Base-by-base conservation (phyloP, 495 filamentous ascomycete species). In the Penicillium parvum region DNA sequence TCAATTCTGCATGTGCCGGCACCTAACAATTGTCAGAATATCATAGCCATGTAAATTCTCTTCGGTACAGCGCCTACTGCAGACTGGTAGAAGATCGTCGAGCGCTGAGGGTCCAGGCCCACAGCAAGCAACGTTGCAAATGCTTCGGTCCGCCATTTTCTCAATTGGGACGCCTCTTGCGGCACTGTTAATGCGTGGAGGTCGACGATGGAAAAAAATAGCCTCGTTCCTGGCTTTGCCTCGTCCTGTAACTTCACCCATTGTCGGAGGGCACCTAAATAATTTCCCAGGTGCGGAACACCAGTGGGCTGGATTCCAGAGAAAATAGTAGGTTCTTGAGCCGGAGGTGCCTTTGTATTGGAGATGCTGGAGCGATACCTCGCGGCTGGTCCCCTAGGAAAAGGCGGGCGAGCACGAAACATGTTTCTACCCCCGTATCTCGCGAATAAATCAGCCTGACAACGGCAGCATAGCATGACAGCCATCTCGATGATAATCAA, bases 271-370 rank as follows among this genome's bases (percentile, higher is more conserved):
- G 92, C 94, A 9, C 92, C 92, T 7, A 96, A 75, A 60, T 97
- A 97, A 64, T 98, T 98, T 10, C 92, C 92, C 22, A 98, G 71
- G 60, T 97, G 94, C n/a, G 92, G 94, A 7, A 95, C 68, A 4
- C 90, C 92, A 4, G 92, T 97, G 12, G 92, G 94, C 56, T 98
- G 92, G 48, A 98, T 97, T 20, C 89, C 92, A 7, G 94, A 97
- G 72, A 97, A 97, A 47, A 98, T 59, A 9, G 59, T 51, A 15
- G 49, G 56, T 10, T 53, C 46, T 15, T 45, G 37, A 8, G 22
- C 30, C 36, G 50, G 40, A 10, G 40, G 8, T n/a, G 29, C 8
- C n/a, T 32, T 29, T 11, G 40, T 14, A 25, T 16, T 53, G 7
- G 43, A 45, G 44, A 28, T 54, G 21, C 38, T 45, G 22, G 40